Percentiles rank a stretch among this genome's conserved stretches.
Evolutionary conservation across 768 basidiomycete genomes (phyloP).

Genomic region (Lentinula lateritia): DNA sequence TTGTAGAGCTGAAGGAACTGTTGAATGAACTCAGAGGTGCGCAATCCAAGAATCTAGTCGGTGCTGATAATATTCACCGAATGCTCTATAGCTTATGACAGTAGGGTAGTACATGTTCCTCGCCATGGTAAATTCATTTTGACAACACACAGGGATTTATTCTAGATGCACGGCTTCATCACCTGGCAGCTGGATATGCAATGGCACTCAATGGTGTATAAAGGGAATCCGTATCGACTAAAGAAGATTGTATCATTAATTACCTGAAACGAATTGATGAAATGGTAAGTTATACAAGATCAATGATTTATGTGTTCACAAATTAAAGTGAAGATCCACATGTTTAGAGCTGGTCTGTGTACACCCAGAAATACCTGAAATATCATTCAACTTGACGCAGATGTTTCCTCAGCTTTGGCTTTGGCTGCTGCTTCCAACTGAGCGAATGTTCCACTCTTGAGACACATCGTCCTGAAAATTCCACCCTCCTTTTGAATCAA

Average conservation of each 20-base stretch:
- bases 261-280: background rate
- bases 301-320: background rate
- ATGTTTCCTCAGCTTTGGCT: constrained; percentile 25
- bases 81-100: background rate
- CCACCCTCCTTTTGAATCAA: constrained; percentile 59
- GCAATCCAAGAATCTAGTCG: background rate
- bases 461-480: constrained; percentile 64
- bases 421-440: constrained; percentile 59
- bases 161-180: constrained; percentile 73
- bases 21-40: constrained; percentile 57
- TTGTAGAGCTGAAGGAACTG: constrained; percentile 65
- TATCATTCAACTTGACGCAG: background rate
- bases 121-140: background rate
- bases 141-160: constrained; percentile 42
- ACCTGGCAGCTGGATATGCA: constrained; percentile 68
- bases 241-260: no score
- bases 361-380: background rate
- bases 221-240: background rate
- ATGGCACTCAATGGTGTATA: constrained; percentile 30
- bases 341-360: no score
- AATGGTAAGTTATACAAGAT: background rate
- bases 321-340: background rate
- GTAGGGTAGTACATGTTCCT: background rate
- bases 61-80: background rate
- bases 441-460: constrained; percentile 60